Percentiles rank a stretch among this genome's conserved stretches.
Evolutionary conservation across 305 asterid species (phyloP).

Genomic region (Vinca major): DNA sequence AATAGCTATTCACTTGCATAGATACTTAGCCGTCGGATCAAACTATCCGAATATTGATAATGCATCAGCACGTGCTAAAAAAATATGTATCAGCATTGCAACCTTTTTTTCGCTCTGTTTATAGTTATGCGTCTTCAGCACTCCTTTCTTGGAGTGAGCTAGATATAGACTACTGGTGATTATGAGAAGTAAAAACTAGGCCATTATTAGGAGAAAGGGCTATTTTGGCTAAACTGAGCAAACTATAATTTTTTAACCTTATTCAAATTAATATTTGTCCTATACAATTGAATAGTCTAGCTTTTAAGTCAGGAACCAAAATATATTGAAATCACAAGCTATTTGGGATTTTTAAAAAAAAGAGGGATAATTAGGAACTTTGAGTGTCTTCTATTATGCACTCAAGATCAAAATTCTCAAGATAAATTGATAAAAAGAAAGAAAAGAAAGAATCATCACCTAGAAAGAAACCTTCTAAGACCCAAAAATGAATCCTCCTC

Average conservation of each 20-base stretch:
- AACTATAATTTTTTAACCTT: constrained; percentile 9
- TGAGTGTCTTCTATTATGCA: constrained; percentile 23
- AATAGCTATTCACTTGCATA: no score
- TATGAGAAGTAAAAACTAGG: background rate
- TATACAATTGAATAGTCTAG: constrained; percentile 16
- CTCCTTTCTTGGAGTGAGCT: background rate
- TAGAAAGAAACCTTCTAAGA: constrained; percentile 31
- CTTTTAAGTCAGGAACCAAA: background rate
- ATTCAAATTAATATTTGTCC: constrained; percentile 14
- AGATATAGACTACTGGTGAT: background rate
- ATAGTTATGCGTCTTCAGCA: no score
- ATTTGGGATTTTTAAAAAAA: background rate
- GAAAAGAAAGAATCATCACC: constrained; percentile 14
- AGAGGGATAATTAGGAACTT: constrained; percentile 2
- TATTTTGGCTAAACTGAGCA: background rate
- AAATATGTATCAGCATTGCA: no score
- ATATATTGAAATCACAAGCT: constrained; percentile 3
- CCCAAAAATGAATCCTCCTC: constrained; percentile 31
- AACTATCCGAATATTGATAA: no score
- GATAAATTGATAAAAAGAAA: constrained; percentile 22
- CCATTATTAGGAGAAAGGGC: background rate
- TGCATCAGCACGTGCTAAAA: no score
- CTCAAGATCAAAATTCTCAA: constrained; percentile 20
- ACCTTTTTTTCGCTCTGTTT: no score
- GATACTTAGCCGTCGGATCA: no score